Conservation (phyloP, 257 asterid genomes). For the Lithospermum erythrorhizon region DNA sequence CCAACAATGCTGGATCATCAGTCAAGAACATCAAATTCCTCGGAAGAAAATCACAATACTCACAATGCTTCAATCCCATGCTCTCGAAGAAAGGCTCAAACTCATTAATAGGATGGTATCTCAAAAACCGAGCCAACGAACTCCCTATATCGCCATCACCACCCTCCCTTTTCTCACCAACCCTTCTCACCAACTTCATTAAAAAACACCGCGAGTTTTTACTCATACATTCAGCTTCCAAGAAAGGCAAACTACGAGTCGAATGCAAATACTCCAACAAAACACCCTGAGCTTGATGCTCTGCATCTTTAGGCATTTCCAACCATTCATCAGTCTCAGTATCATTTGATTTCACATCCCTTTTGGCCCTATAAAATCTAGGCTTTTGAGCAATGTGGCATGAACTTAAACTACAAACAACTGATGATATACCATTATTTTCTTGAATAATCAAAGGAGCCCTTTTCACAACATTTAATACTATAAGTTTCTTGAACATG, state of each 20-base stretch:
- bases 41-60: conserved; percentile 39
- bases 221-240: conserved; percentile 70
- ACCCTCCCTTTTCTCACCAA: conserved; percentile 18
- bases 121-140: conserved; percentile 40
- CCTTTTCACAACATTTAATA: conserved; percentile 26
- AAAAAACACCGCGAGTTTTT: conserved; percentile 54
- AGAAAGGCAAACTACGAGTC: conserved; percentile 53
- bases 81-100: conserved; percentile 87
- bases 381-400: conserved; percentile 13
- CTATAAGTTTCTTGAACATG: conserved; percentile 28
- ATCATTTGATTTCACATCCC: conserved; percentile 7
- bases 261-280: conserved; percentile 59
- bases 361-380: conserved; percentile 31
- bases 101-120: conserved; percentile 82
- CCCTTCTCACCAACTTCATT: conserved; percentile 29
- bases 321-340: conserved; percentile 5
- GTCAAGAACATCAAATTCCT: conserved; percentile 47
- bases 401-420: conserved; percentile 23
- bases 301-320: conserved; percentile 17
- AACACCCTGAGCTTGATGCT: conserved; percentile 53
- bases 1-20: conserved; percentile 51
- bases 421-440: conserved; percentile 20
- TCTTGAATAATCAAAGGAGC: conserved; percentile 16
- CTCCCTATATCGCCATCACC: conserved; percentile 22
- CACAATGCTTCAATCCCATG: conserved; percentile 52